phyloP scores from a whole-genome alignment of 2,329 filamentous ascomycete species.

The Zymoseptoria tritici region DNA sequence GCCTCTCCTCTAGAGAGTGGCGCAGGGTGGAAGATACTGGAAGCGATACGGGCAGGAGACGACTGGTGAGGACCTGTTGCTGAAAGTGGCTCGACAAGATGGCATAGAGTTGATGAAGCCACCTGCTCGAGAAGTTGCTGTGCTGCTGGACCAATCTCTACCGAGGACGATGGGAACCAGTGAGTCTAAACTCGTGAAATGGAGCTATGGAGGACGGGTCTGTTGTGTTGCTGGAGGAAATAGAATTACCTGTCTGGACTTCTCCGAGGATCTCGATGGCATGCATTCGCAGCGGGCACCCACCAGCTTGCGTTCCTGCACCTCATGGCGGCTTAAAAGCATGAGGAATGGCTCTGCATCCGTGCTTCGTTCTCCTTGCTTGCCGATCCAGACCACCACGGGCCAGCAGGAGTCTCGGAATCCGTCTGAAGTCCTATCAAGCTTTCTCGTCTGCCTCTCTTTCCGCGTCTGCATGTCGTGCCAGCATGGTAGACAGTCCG shows the following conservation, averaged over 20 bases:
- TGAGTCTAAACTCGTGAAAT: background rate
- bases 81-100: no score
- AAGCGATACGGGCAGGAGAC: background rate
- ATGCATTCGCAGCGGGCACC: background rate
- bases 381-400: background rate
- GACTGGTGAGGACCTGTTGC: background rate
- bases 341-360: background rate
- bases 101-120: background rate
- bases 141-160: background rate
- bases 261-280: background rate
- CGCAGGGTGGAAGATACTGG: background rate
- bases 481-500: background rate
- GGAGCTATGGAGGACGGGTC: no score
- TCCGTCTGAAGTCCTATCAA: background rate
- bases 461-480: background rate
- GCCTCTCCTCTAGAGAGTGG: background rate
- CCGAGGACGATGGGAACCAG: background rate
- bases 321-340: background rate
- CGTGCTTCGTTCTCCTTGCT: background rate
- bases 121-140: background rate
- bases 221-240: no score
- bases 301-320: background rate
- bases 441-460: no score
- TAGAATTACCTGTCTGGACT: no score
- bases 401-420: background rate